These are phyloP conservation scores for Colletotrichum sp. DNA, from an alignment of 2,329 filamentous ascomycete species.

Conservation along the genomic window DNA sequence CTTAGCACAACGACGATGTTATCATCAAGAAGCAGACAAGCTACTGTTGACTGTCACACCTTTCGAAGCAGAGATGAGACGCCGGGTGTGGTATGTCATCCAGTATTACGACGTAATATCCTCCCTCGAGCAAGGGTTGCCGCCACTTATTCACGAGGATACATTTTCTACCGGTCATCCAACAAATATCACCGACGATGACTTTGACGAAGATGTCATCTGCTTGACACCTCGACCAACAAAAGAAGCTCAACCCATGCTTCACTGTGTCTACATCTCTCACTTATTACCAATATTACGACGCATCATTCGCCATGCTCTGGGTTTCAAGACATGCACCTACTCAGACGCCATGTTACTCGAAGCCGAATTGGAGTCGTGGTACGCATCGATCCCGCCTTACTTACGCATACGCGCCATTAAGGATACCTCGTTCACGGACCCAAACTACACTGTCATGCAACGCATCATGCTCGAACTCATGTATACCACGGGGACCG, in stretches of 20 bases:
- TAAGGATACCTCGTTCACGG: not conserved
- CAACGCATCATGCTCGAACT: not conserved
- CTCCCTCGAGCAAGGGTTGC: not conserved
- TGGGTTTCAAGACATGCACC: not conserved
- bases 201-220: not conserved
- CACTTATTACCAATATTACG: not conserved
- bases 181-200: not conserved
- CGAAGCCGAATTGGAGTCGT: not conserved
- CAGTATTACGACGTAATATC: not conserved
- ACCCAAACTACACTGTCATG: not conserved
- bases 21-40: not conserved
- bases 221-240: not conserved
- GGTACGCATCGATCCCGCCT: not conserved
- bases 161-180: not conserved
- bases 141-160: not conserved
- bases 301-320: not conserved
- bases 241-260: not conserved
- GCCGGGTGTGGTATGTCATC: not conserved
- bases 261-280: not conserved
- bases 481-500: not conserved
- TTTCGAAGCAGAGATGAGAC: not conserved
- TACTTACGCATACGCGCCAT: not conserved
- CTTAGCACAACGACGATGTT: not conserved
- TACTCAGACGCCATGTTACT: not conserved
- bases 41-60: not conserved